Base-by-base conservation (phyloP, 805 yeast genomes). In the Wickerhamiella vanderwaltii region DNA sequence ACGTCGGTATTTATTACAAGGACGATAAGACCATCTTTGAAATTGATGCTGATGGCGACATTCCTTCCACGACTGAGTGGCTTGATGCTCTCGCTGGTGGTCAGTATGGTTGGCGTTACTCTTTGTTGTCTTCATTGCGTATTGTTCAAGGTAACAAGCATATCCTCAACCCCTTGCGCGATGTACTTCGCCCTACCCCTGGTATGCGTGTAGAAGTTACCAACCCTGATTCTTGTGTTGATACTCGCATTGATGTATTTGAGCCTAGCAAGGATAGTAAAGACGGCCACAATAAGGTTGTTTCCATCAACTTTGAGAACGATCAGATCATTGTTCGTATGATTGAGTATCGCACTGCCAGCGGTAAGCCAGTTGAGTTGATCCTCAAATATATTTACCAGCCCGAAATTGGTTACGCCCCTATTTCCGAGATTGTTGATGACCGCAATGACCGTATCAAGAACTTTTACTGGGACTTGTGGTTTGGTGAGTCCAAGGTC, bases 391-490 rank as follows among this genome's bases (percentile, higher is more conserved):
- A 79, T 74, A 73, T 66, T 41, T 91, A 79, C 68, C 69, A 76
- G 54, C 84, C 95, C 22, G 71, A 73, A 40, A 83, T 80, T 60
- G 98, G 98, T n/a, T 87, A 80, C 59, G 94, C 95, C 46, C 97
- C 98, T 58, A 81, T 91, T 52, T 68, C 77, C 50, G 98, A 91
- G 66, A 74, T 80, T 29, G 80, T 84, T 78, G 82, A 77, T 50
- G 91, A 78, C 55, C 79, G 98, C 69, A 91, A 91, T 65, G 75
- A 74, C 46, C 75, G 97, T 63, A 88, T 93, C 65, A 91, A 91
- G 69, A 77, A 78, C 63, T 84, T 91, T 70, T 91, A 91, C 76
- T 91, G 98, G 98, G 79, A 79, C 60, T 69, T 88, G 56, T 91
- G 99, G 99, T 85, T 85, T 58, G 93, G 88, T 47, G 58, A 63